Evolutionary conservation across 345 rosid species (phyloP).

Genomic region (Lepidium aucheri): DNA sequence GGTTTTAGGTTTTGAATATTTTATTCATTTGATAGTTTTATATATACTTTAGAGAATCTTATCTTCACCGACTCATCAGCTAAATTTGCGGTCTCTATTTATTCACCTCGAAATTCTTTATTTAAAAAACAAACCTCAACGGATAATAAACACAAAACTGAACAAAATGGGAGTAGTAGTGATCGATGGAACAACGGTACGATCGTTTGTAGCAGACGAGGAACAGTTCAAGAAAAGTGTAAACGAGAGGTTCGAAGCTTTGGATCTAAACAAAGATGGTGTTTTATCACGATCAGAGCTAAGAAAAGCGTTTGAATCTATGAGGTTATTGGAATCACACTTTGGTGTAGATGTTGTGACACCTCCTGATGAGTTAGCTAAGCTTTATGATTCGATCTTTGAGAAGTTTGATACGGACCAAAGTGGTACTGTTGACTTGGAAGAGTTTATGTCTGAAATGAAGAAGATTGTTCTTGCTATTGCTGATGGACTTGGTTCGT

Average conservation of each 20-base stretch:
- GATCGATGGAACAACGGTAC: conserved; percentile 69
- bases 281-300: conserved; percentile 56
- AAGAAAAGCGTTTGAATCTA: conserved; percentile 56
- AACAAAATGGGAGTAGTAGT: conserved; percentile 55
- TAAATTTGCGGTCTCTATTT: neutral
- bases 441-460: conserved; percentile 58
- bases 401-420: conserved; percentile 55
- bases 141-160: neutral
- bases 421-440: conserved; percentile 42
- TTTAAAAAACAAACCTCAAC: neutral
- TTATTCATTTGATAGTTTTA: too few species aligned
- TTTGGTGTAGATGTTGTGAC: conserved; percentile 53
- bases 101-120: neutral
- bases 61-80: conserved; percentile 8
- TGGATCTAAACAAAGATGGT: conserved; percentile 64
- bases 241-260: conserved; percentile 34
- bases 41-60: neutral
- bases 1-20: too few species aligned
- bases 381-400: conserved; percentile 58
- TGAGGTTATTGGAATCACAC: conserved; percentile 55
- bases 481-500: conserved; percentile 61
- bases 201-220: conserved; percentile 44
- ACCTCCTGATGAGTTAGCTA: conserved; percentile 41
- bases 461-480: conserved; percentile 66
- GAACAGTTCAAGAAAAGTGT: conserved; percentile 44